These are phyloP conservation scores for Aspergillus japonicus DNA, from an alignment of 2,329 filamentous ascomycete species.

Conservation along the genomic window DNA sequence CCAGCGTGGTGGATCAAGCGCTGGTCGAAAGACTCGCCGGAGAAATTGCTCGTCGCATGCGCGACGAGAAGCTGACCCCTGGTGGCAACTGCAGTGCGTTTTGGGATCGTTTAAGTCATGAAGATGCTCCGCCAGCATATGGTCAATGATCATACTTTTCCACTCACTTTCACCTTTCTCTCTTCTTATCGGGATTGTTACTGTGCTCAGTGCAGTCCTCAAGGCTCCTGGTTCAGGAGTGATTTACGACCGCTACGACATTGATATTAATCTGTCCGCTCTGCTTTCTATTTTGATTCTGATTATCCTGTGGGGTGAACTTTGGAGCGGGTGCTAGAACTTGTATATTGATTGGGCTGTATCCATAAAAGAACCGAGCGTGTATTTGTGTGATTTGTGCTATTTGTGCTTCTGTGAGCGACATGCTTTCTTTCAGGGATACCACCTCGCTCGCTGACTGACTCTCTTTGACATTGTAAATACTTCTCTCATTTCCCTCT, in stretches of 20 bases:
- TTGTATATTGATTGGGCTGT: slow-evolving; percentile 27
- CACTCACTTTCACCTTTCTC: slow-evolving; percentile 13
- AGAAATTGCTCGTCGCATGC: slow-evolving; percentile 80
- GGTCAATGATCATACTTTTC: slow-evolving; percentile 35
- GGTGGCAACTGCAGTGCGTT: slow-evolving; percentile 35
- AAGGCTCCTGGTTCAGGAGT: slow-evolving; percentile 17
- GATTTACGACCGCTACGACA: slow-evolving; percentile 25
- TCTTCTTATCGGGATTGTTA: slow-evolving; percentile 3
- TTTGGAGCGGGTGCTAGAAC: slow-evolving; percentile 26
- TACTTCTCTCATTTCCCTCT: slow-evolving; percentile 18
- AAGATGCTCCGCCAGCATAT: slow-evolving; percentile 46
- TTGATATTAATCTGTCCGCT: slow-evolving; percentile 17
- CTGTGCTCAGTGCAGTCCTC: not conserved
- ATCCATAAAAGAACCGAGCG: slow-evolving; percentile 24
- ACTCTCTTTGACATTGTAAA: slow-evolving; percentile 18
- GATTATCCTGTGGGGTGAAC: slow-evolving; percentile 8
- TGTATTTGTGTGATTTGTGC: slow-evolving; percentile 12
- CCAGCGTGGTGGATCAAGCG: slow-evolving; percentile 47
- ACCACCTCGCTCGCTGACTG: slow-evolving; percentile 28
- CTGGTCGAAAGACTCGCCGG: slow-evolving; percentile 71
- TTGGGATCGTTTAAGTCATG: slow-evolving; percentile 37
- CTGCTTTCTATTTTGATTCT: slow-evolving; percentile 5
- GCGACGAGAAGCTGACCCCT: slow-evolving; percentile 69
- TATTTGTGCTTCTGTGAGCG: slow-evolving; percentile 6
- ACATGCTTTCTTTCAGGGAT: slow-evolving; percentile 26